Base-by-base conservation (phyloP, 345 rosid species). In the Rhizophora mangle region DNA sequence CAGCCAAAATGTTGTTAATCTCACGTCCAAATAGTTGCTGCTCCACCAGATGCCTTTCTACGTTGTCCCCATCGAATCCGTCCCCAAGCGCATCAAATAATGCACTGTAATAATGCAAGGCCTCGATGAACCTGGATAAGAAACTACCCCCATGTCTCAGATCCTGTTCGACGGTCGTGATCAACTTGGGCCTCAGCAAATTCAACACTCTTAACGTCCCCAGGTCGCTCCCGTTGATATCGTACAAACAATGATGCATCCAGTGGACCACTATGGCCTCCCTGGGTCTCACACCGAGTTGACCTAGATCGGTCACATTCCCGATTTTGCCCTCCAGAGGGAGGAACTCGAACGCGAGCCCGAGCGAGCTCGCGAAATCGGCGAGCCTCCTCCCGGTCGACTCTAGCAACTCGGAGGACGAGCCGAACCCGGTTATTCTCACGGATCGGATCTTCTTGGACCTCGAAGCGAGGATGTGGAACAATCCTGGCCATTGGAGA, bases 401-500 rank as follows among this genome's bases (percentile, higher is more conserved):
- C 51, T 86, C 92, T 11, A 93, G 94, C n/a, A 93, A 67, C 73
- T 88, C 91, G 52, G 86, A 72, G 24, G 91, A 93, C 8, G 90
- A 82, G 0, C 98, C 98, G 70, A 93, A 93, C 51, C 98, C 97
- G 71, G 97, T 93, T 37, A 93, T 81, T 37, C 94, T 82, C 71
- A 93, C 65, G 6, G 98, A 91, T 10, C 89, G 91, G 74, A 88
- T 82, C 78, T 91, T 93, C 32, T 81, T 82, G 11, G 96, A 74
- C 69, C 98, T 79, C 8, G 97, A 91, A 15, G 96, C 96, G 66
- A 94, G 95, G 73, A 94, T 94, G 88, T 94, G 95, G 82, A 94
- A 94, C 72, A 94, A 67, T 16, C 95, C 98, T 5, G 98, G 98
- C 98, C 98, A 94, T 74, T 94, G 98, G 68, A 94, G 98, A 7